Base-by-base conservation (phyloP, 2,329 filamentous ascomycete genomes). In the Myriangium duriaei region DNA sequence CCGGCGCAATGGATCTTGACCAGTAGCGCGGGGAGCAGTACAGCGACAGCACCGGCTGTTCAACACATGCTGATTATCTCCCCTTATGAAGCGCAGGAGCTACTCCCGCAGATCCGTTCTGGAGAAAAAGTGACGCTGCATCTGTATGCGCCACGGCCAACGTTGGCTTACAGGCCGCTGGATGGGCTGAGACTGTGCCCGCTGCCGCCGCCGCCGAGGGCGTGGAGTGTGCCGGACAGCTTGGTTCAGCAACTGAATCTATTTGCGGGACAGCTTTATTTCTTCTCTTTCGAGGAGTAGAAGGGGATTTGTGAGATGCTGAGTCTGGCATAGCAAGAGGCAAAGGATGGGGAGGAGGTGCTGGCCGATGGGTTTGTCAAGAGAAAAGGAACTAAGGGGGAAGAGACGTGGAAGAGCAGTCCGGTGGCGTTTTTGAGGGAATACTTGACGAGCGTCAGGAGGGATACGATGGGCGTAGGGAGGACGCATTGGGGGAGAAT, bases 41-140 rank as follows among this genome's bases (percentile, higher is more conserved):
- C 53, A 43, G 7, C 44, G 18, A 5, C 48, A 10, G 31, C 21
- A n/a, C 7, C 21, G n/a, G 21, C n/a, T 7, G 21, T 26, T n/a
- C 7, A 42, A 1, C 10, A 46, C 11, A 49, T 74, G n/a, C 42
- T 80, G 0, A 54, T 81, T 14, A 61, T 81, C 47, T 80, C 74
- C 45, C 71, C 73, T 0, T 70, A 55, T 17, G 79, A 83, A 45
- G 77, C 72, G 0, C 61, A 81, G 3, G 11, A 54, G 2, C 53
- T 81, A 0, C 44, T 72, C 0, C 46, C 57, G 0, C 4, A 28
- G 0, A 65, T 80, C 2, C 37, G 45, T 1, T 14, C 32, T 0
- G 64, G 56, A 0, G 39, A 42, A 0, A 31, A 44, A 3, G 63
- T 68, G 0, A 17, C 16, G n/a, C 11, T 39, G n/a, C 35, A 42